A percentile compares a stretch with the other conserved stretches of the same genome.
These are phyloP conservation scores for Lepiota venenata DNA, from an alignment of 768 basidiomycete species.

Conservation along the genomic window DNA sequence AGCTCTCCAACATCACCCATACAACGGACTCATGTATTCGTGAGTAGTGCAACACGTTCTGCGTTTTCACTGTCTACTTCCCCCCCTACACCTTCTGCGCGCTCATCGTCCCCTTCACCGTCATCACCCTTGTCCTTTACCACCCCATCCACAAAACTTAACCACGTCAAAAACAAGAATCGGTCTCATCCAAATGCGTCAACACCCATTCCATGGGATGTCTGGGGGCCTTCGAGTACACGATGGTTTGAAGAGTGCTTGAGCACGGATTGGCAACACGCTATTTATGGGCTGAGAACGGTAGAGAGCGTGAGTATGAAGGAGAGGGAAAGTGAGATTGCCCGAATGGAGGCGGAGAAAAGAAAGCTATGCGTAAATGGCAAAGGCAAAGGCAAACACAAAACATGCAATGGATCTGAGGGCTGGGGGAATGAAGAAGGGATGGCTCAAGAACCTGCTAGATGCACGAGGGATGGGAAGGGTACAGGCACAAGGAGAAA, in stretches of 20 bases:
- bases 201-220: conserved; percentile 38
- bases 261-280: conserved; percentile 54
- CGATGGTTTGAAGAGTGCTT: conserved; percentile 51
- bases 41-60: too few relatives aligned
- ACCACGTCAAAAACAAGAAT: not conserved
- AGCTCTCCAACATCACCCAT: too few relatives aligned
- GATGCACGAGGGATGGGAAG: not conserved
- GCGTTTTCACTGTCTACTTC: too few relatives aligned
- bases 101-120: too few relatives aligned
- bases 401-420: not conserved
- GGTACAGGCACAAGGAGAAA: conserved; percentile 7
- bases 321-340: conserved; percentile 11
- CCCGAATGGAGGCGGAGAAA: conserved; percentile 9
- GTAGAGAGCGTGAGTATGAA: conserved; percentile 37
- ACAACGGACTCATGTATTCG: too few relatives aligned
- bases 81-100: too few relatives aligned
- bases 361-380: not conserved
- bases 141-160: conserved; percentile 1
- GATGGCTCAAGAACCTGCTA: not conserved
- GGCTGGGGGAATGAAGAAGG: conserved; percentile 4
- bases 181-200: conserved; percentile 6
- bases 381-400: not conserved
- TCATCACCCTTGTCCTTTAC: not conserved
- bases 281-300: conserved; percentile 47
- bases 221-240: conserved; percentile 49